Percentiles rank a stretch among this genome's conserved stretches.
phyloP scores from a whole-genome alignment of 148 eudicot genomes.

The Rhododendron griersonianum region DNA sequence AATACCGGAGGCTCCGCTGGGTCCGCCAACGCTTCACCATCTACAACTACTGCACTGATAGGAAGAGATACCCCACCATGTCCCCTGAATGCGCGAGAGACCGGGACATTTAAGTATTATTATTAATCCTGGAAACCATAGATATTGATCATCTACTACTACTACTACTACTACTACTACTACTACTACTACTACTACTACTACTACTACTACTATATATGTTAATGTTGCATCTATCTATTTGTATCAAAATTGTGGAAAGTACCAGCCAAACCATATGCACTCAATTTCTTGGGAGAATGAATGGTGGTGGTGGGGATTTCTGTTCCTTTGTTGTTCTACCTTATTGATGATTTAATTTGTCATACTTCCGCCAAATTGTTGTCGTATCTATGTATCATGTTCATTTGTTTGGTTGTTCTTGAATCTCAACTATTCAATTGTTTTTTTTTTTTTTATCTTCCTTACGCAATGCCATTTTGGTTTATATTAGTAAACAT shows the following conservation, averaged over 20 bases:
- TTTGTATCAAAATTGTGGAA: background rate
- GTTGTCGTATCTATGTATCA: background rate
- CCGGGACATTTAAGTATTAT: conserved; percentile 7
- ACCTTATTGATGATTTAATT: background rate
- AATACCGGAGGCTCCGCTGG: conserved; percentile 25
- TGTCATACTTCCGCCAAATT: background rate
- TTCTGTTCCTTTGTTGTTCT: background rate
- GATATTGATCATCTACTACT: background rate
- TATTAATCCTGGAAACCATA: background rate
- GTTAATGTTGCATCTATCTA: background rate
- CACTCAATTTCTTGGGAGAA: background rate
- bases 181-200: background rate
- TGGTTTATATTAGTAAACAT: background rate
- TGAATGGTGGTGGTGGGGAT: background rate
- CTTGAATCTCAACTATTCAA: background rate
- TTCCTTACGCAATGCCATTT: background rate
- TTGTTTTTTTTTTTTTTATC: background rate
- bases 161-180: background rate
- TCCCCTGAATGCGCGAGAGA: conserved; percentile 26
- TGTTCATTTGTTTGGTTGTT: background rate
- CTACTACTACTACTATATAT: background rate
- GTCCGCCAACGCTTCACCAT: conserved; percentile 21
- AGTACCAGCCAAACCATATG: background rate
- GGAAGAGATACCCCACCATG: conserved; percentile 12
- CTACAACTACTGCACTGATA: conserved; percentile 26